These are phyloP conservation scores for Apophysomyces variabilis DNA, from an alignment of 371 early-diverging fungal species.

Conservation along the genomic window DNA sequence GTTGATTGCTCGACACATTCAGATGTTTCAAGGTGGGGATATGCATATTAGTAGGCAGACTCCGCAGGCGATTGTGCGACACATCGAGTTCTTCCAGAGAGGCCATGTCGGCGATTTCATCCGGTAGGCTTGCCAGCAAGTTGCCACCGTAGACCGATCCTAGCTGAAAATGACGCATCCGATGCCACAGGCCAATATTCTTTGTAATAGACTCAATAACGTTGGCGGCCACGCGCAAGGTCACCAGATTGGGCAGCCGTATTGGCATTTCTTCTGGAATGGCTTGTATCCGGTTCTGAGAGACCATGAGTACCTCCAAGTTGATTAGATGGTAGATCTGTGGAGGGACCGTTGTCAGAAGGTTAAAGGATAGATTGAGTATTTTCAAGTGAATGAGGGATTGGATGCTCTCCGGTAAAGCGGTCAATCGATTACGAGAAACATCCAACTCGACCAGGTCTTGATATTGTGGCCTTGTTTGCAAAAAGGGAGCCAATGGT, in stretches of 20 bases:
- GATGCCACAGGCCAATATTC: slow-evolving; percentile 41
- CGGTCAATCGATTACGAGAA: slow-evolving; percentile 54
- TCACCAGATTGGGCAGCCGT: slow-evolving; percentile 47
- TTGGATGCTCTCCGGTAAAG: slow-evolving; percentile 48
- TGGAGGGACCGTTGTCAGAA: slow-evolving; percentile 52
- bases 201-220: slow-evolving; percentile 49
- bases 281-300: slow-evolving; percentile 53
- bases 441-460: slow-evolving; percentile 63
- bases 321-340: slow-evolving; percentile 51
- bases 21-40: slow-evolving; percentile 37
- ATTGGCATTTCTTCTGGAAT: slow-evolving; percentile 52
- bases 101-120: slow-evolving; percentile 50
- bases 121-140: slow-evolving; percentile 47
- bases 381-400: slow-evolving; percentile 48
- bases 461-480: slow-evolving; percentile 19
- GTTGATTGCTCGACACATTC: slow-evolving; percentile 58
- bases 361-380: slow-evolving; percentile 62
- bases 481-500: slow-evolving; percentile 41
- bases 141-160: slow-evolving; percentile 70
- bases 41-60: slow-evolving; percentile 49
- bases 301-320: slow-evolving; percentile 58
- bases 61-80: slow-evolving; percentile 55
- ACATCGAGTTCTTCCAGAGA: slow-evolving; percentile 57
- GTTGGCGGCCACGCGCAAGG: slow-evolving; percentile 58
- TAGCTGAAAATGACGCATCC: slow-evolving; percentile 59